Evolutionary conservation across 1,139 yeast species (phyloP).

Genomic region (Nematodospora anomalae): DNA sequence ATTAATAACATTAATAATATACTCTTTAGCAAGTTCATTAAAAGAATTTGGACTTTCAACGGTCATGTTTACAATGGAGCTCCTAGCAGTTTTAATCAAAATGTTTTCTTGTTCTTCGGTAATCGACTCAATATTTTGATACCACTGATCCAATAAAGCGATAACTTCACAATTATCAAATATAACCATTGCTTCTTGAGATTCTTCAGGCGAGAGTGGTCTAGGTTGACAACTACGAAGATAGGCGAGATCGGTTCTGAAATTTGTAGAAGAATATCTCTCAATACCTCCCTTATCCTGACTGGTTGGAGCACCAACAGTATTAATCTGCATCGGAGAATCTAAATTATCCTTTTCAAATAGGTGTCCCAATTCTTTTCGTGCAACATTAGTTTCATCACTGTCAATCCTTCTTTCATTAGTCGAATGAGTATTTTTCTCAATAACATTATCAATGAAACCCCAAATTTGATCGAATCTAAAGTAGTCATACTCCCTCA

Average conservation of each 20-base stretch:
- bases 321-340: constrained; percentile 35
- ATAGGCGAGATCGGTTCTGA: constrained; percentile 29
- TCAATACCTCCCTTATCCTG: constrained; percentile 16
- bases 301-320: constrained; percentile 17
- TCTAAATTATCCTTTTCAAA: constrained; percentile 32
- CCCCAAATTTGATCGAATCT: constrained; percentile 38
- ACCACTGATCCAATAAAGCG: constrained; percentile 5
- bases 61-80: constrained; percentile 17
- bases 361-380: constrained; percentile 8
- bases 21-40: constrained; percentile 9
- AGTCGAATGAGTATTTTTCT: constrained; percentile 16
- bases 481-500: constrained; percentile 35
- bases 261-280: constrained; percentile 25
- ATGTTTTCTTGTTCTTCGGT: constrained; percentile 14
- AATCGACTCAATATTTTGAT: constrained; percentile 3
- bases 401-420: background rate
- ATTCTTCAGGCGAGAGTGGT: constrained; percentile 20
- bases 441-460: constrained; percentile 35
- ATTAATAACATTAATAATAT: constrained; percentile 6
- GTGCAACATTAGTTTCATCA: background rate
- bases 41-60: constrained; percentile 10
- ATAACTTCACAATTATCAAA: constrained; percentile 5
- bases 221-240: constrained; percentile 17
- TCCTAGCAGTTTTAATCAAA: constrained; percentile 20
- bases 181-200: constrained; percentile 18